These are phyloP conservation scores for Eutrema japonicum DNA, from an alignment of 345 rosid genomes.

Conservation along the genomic window DNA sequence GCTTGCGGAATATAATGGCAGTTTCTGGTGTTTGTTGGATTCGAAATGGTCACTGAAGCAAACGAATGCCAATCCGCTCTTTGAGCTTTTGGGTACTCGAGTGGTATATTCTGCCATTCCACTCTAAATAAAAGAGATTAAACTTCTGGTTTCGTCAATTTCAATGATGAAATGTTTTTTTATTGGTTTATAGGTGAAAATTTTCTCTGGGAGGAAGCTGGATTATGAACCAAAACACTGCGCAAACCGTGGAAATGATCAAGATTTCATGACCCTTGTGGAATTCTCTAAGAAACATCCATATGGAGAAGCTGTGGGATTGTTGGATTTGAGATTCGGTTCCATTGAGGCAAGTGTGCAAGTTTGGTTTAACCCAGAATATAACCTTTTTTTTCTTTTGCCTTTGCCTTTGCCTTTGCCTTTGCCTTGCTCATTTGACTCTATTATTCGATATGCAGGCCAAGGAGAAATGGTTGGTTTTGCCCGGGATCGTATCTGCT, in stretches of 20 bases:
- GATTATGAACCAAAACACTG: conserved; percentile 65
- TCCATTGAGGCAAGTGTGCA: conserved; percentile 55
- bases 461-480: conserved; percentile 63
- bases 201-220: conserved; percentile 70
- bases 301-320: conserved; percentile 82
- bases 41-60: conserved; percentile 66
- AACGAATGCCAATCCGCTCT: conserved; percentile 46
- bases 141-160: conserved; percentile 26
- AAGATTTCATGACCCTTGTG: conserved; percentile 70
- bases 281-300: conserved; percentile 76
- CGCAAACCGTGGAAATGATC: conserved; percentile 54
- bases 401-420: neutral
- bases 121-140: neutral
- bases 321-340: conserved; percentile 70
- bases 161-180: conserved; percentile 27
- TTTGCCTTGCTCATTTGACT: conserved; percentile 11
- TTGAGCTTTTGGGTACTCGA: conserved; percentile 65
- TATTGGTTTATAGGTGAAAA: conserved; percentile 59
- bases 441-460: conserved; percentile 54
- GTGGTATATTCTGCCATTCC: conserved; percentile 53
- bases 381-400: neutral
- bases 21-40: conserved; percentile 73
- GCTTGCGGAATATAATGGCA: conserved; percentile 63
- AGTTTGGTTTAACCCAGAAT: conserved; percentile 4
- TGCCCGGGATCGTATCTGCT: conserved; percentile 64